These are phyloP conservation scores for Penicillium herquei DNA, from an alignment of 495 filamentous ascomycete genomes.

Conservation along the genomic window DNA sequence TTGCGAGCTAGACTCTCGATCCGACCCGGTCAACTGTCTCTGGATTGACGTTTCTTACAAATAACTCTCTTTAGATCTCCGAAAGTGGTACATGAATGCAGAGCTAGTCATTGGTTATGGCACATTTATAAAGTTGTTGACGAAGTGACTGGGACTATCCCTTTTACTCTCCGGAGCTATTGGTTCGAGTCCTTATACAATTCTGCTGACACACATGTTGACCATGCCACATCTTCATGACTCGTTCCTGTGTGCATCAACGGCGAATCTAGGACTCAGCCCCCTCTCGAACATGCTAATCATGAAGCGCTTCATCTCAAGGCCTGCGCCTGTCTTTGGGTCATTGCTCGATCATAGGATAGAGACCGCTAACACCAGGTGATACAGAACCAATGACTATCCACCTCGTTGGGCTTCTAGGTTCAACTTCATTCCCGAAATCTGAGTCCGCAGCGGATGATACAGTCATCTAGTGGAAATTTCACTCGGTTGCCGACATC, in stretches of 20 bases:
- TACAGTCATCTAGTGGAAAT: constrained; percentile 25
- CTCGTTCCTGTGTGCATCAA: background rate
- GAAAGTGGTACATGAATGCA: constrained; percentile 19
- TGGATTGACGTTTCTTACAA: background rate
- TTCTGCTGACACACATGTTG: background rate
- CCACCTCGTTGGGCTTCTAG: constrained; percentile 6
- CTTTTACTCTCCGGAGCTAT: constrained; percentile 6
- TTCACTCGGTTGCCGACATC: background rate
- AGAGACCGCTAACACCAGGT: constrained; percentile 7
- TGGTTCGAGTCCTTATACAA: background rate
- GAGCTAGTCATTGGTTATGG: constrained; percentile 17
- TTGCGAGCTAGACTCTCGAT: constrained; percentile 4
- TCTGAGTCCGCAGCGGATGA: constrained; percentile 23
- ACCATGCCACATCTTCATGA: background rate
- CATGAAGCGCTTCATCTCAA: too few species aligned
- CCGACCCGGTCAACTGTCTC: constrained; percentile 1
- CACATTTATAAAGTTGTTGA: background rate
- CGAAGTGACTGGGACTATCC: constrained; percentile 2
- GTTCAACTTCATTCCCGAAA: constrained; percentile 12
- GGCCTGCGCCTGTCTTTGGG: background rate
- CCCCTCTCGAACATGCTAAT: background rate
- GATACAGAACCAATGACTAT: constrained; percentile 18
- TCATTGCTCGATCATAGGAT: background rate
- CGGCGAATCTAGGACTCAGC: background rate
- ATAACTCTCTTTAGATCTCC: background rate